Evolutionary conservation across 768 basidiomycete genomes (phyloP), one percentile per base, ranked within the genome.

Genomic region (Leccinum truebloodii): DNA sequence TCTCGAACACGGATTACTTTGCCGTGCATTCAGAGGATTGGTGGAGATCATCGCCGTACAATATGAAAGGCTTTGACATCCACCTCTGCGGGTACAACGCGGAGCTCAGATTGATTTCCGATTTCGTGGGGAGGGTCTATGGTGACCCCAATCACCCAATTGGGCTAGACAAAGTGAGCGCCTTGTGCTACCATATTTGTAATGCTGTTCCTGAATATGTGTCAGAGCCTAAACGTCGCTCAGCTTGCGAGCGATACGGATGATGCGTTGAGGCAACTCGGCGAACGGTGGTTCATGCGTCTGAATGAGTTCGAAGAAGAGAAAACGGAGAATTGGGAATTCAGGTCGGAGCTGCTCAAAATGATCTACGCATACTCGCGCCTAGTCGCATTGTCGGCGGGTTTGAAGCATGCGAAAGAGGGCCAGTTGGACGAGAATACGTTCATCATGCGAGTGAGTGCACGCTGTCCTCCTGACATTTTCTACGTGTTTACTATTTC

Each of bases 1-100:
- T 97, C 70, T 80, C 80, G 62, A 85, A 89, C 65, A 79, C 81
- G 7, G 91, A 92, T 74, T 94, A 90, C 71, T 87, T 88, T 60
- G 88, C 89, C 16, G 81, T 79, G 58, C 86, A 88, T 66, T 87
- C 85, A 1, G 83, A 82, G 57, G 75, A 83, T 58, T 92, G 88
- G 89, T 92, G 88, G 86, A 73, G 76, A 55, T 80, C 78, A 59
- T 91, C 89, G 1, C 79, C 78, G 8, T 86, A 83, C 71, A 92
- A 90, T 67, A 77, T 90, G 74, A 75, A 78, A 52, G 78, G 87
- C 67, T 93, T 92, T 64, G 92, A 94, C 70, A 87, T 94, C 54
- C 92, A 94, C 57, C 76, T 87, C 41, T 89, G 85, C 67, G 86
- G 84, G 14, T 94, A 94, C 69, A 93, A 89, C 60, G 81, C 84